phyloP scores from a whole-genome alignment of 2,329 filamentous ascomycete genomes.

The Pseudohalonectria lignicola region DNA sequence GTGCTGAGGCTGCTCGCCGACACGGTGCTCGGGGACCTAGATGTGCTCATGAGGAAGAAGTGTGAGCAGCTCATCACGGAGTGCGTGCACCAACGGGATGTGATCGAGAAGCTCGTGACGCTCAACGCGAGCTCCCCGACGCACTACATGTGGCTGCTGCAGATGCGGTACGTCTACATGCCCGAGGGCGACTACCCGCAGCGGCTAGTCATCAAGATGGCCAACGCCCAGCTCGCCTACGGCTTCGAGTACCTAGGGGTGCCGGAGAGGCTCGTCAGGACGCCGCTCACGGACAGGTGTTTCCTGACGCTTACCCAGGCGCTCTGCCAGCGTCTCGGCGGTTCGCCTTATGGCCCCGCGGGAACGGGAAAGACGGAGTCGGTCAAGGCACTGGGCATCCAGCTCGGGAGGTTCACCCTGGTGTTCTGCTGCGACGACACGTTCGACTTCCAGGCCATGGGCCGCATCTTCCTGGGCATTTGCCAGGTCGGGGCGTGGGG shows the following conservation, averaged over 20 bases:
- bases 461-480: slow-evolving; percentile 96
- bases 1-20: slow-evolving; percentile 77
- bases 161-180: slow-evolving; percentile 92
- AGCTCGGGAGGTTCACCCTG: slow-evolving; percentile 92
- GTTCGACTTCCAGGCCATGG: slow-evolving; percentile 99
- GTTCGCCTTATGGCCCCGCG: slow-evolving; percentile 92
- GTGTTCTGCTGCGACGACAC: slow-evolving; percentile 99
- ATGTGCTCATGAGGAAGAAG: slow-evolving; percentile 81
- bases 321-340: slow-evolving; percentile 85
- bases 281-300: slow-evolving; percentile 92
- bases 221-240: slow-evolving; percentile 89
- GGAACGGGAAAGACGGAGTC: slow-evolving; percentile 99
- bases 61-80: slow-evolving; percentile 98
- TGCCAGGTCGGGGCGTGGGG: slow-evolving; percentile 99
- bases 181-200: slow-evolving; percentile 71
- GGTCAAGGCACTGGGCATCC: slow-evolving; percentile 92
- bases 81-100: slow-evolving; percentile 93
- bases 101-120: slow-evolving; percentile 75
- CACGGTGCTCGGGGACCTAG: slow-evolving; percentile 82
- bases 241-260: slow-evolving; percentile 98
- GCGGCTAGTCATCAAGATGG: slow-evolving; percentile 87
- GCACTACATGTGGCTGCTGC: slow-evolving; percentile 86
- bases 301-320: slow-evolving; percentile 97
- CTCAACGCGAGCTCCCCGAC: slow-evolving; percentile 62
- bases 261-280: slow-evolving; percentile 89